A percentile compares a stretch with the other conserved stretches of the same genome.
Conservation (phyloP, 108 stramenopile genomes). For the Cylindrotheca closterium region DNA sequence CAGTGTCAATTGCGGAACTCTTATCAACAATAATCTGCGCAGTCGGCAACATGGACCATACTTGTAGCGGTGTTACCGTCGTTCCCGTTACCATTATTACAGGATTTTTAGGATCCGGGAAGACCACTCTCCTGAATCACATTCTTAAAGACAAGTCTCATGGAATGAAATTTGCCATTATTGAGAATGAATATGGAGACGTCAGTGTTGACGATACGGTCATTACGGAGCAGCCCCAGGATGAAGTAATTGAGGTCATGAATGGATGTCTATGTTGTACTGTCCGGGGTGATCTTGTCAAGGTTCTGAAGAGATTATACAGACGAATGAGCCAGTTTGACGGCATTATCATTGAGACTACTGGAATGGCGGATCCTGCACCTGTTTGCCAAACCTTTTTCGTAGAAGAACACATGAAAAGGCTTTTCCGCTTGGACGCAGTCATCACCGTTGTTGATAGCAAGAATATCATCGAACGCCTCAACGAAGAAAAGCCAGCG, state of each 20-base stretch:
- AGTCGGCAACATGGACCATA: no score
- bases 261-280: slow-evolving; percentile 92
- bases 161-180: slow-evolving; percentile 88
- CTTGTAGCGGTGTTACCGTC: slow-evolving; percentile 19
- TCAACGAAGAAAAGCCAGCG: slow-evolving; percentile 85
- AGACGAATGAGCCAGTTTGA: slow-evolving; percentile 73
- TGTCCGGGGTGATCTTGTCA: slow-evolving; percentile 80
- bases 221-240: slow-evolving; percentile 57
- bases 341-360: slow-evolving; percentile 95
- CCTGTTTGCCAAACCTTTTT: slow-evolving; percentile 93
- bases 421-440: slow-evolving; percentile 77
- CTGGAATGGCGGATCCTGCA: slow-evolving; percentile 92
- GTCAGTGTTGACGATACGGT: slow-evolving; percentile 91
- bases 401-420: slow-evolving; percentile 79
- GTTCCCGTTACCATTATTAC: slow-evolving; percentile 87
- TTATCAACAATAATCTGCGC: no score
- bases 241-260: slow-evolving; percentile 85
- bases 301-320: slow-evolving; percentile 79
- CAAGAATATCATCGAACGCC: slow-evolving; percentile 77
- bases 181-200: slow-evolving; percentile 95
- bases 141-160: slow-evolving; percentile 78
- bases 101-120: slow-evolving; percentile 95
- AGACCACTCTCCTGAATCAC: slow-evolving; percentile 93
- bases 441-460: slow-evolving; percentile 96
- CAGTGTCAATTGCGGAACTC: no score